Conservation (phyloP, 495 filamentous ascomycete genomes). For the Evansstolkia leycettana region DNA sequence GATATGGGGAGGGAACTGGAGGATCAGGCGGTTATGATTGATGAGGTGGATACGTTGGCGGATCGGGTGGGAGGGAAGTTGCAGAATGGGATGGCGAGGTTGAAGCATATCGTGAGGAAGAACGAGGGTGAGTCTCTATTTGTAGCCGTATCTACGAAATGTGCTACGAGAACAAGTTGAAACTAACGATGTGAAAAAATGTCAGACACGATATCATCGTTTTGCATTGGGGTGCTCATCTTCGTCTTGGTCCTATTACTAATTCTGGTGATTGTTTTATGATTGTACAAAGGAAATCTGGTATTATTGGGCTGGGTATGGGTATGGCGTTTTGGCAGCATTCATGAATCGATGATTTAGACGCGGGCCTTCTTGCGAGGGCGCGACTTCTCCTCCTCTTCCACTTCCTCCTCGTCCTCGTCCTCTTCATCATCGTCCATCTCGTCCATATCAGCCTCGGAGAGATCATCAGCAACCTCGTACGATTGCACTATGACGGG, state of each 20-base stretch:
- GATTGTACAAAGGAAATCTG: conserved; percentile 16
- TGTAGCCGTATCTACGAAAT: too few species aligned
- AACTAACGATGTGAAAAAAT: conserved; percentile 15
- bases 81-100: conserved; percentile 71
- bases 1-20: conserved; percentile 93
- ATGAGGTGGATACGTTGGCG: conserved; percentile 66
- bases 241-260: conserved; percentile 75
- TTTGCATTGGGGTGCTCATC: conserved; percentile 81
- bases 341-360: conserved; percentile 11
- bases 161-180: conserved; percentile 1
- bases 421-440: conserved; percentile 12
- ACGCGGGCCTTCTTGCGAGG: conserved; percentile 32
- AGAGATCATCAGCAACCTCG: conserved; percentile 15
- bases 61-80: conserved; percentile 82
- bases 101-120: conserved; percentile 71
- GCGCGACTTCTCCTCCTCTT: conserved; percentile 17
- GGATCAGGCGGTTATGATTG: conserved; percentile 74
- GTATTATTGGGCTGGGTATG: too few species aligned
- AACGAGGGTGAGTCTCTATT: conserved; percentile 63
- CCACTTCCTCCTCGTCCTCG: conserved; percentile 15
- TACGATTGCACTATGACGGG: conserved; percentile 19
- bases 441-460: conserved; percentile 22
- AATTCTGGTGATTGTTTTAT: conserved; percentile 53
- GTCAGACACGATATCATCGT: conserved; percentile 73
- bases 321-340: neutral